Evolutionary conservation across 2,329 filamentous ascomycete species (phyloP).

Genomic region (Ophiostoma piceae): DNA sequence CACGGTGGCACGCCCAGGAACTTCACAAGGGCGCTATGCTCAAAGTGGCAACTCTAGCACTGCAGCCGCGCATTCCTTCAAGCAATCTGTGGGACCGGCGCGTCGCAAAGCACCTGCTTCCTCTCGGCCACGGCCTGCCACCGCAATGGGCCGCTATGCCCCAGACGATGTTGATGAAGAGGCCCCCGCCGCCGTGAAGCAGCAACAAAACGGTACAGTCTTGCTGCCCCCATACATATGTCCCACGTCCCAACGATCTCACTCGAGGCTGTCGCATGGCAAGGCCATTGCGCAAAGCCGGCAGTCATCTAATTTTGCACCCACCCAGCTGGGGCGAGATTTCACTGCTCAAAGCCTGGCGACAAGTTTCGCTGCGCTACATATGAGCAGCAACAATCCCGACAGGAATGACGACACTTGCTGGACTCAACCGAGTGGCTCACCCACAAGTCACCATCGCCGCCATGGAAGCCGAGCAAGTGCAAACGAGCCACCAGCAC

Average conservation of each 20-base stretch:
- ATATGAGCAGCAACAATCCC: neutral
- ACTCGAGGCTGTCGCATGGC: neutral
- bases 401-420: neutral
- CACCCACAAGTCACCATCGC: neutral
- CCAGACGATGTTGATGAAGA: constrained; percentile 29
- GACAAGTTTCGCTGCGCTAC: neutral
- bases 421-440: constrained; percentile 20
- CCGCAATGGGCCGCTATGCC: constrained; percentile 34
- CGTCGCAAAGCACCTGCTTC: constrained; percentile 37
- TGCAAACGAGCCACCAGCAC: neutral
- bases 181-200: constrained; percentile 24
- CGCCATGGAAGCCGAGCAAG: neutral
- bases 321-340: neutral
- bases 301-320: neutral
- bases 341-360: neutral
- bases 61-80: constrained; percentile 44
- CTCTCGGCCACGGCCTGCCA: constrained; percentile 40
- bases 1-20: neutral
- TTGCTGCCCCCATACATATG: constrained; percentile 27
- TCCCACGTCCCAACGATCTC: constrained; percentile 18
- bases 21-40: constrained; percentile 46
- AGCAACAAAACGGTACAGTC: constrained; percentile 39
- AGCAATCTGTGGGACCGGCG: constrained; percentile 42
- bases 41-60: constrained; percentile 52
- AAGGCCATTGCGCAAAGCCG: neutral